A percentile compares a stretch with the other conserved stretches of the same genome.
Evolutionary conservation across 768 basidiomycete species (phyloP).

Genomic region (Amanita jacksonii): DNA sequence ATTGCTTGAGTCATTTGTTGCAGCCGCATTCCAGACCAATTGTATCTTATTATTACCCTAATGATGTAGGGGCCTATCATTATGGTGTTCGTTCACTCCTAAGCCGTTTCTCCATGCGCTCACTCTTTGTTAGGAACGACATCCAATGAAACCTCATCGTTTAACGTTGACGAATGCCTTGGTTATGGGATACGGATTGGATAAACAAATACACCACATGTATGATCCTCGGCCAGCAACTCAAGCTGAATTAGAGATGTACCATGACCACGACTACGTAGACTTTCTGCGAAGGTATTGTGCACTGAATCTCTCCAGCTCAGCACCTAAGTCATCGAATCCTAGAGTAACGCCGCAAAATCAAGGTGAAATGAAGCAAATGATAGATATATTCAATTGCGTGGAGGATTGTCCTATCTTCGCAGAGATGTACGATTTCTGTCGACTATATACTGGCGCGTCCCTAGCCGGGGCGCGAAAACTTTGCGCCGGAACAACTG

Average conservation of each 20-base stretch:
- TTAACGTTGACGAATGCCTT: constrained; percentile 94
- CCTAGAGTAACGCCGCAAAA: constrained; percentile 70
- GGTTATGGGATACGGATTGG: constrained; percentile 91
- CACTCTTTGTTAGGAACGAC: constrained; percentile 60
- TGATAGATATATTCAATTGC: constrained; percentile 86
- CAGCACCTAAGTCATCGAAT: background rate
- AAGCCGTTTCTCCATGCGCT: background rate
- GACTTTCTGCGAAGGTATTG: constrained; percentile 87
- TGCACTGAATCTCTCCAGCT: background rate
- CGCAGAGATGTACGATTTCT: constrained; percentile 90
- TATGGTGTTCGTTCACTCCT: constrained; percentile 64
- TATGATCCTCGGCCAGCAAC: constrained; percentile 87
- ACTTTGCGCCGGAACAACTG: constrained; percentile 74
- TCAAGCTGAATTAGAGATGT: constrained; percentile 78
- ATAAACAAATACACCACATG: constrained; percentile 89
- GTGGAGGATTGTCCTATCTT: constrained; percentile 98
- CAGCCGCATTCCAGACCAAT: constrained; percentile 73
- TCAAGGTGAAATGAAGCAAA: constrained; percentile 62
- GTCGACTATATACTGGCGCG: constrained; percentile 87
- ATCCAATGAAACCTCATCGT: constrained; percentile 98
- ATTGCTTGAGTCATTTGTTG: background rate
- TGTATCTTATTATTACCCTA: constrained; percentile 95
- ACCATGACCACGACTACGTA: constrained; percentile 93
- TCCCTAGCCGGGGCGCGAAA: constrained; percentile 88
- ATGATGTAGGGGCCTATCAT: constrained; percentile 89